Conservation (phyloP, 192 early-diverging fungal genomes). For the Coemansia sp. region DNA sequence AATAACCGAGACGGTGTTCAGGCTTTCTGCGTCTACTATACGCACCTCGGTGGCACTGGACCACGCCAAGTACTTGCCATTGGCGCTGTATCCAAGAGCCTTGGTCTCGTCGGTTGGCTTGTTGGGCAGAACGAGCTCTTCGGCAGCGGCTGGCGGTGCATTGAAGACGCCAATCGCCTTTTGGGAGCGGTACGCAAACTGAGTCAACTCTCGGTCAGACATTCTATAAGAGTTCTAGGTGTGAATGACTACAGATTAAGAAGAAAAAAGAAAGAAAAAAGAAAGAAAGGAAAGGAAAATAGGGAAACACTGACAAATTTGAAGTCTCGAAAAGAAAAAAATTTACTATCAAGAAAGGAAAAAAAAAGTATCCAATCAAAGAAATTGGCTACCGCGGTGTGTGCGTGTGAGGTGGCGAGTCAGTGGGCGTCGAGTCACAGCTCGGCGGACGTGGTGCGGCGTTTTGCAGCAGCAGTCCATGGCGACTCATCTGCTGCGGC, state of each 20-base stretch:
- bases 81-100: conserved; percentile 66
- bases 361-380: not conserved
- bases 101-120: conserved; percentile 32
- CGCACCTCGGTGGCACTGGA: conserved; percentile 60
- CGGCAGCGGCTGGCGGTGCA: conserved; percentile 28
- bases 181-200: conserved; percentile 49
- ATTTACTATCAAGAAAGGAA: not conserved
- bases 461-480: not conserved
- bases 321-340: not conserved
- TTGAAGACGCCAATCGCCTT: conserved; percentile 44
- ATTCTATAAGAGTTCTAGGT: conserved; percentile 14
- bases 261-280: conserved; percentile 4
- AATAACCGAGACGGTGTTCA: conserved; percentile 65
- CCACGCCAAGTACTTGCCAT: conserved; percentile 70
- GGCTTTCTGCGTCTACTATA: conserved; percentile 68
- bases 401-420: conserved; percentile 2
- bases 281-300: not conserved
- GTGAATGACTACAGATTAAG: not conserved
- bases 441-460: not conserved
- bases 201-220: conserved; percentile 29
- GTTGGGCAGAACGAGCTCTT: conserved; percentile 11
- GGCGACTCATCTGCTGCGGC: conserved; percentile 9
- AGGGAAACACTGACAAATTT: too few species aligned
- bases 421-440: conserved; percentile 17
- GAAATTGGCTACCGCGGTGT: not conserved